Evolutionary conservation across 441 rosid genomes (phyloP), one percentile per base, ranked within the genome.

Genomic region (Pelargonium cotyledonis): DNA sequence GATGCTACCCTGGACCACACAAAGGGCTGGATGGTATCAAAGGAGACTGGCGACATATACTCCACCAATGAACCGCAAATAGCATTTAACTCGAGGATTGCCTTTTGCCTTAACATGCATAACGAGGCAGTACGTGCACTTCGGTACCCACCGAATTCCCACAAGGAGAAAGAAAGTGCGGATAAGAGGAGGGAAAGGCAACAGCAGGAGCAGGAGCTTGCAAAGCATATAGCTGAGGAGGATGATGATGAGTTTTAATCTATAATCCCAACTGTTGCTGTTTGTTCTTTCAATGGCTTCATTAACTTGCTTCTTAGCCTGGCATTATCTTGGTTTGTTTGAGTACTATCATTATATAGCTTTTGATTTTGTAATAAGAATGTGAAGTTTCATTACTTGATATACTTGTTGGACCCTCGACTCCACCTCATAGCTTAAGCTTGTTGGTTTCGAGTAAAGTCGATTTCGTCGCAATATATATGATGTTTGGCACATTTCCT

Each of bases 131-230:
- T 75, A 1, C 16, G 78, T 21, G 78, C 78, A 4, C 69, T 75
- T 49, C 71, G 75, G n/a, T 75, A 71, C 65, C 78, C 78, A 8
- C 78, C 75, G 0, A 75, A 75, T 44, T 66, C 78, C 31, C 78
- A 75, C 66, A 75, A 75, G 69, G 78, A 75, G 75, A 75, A 75
- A 70, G 78, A 75, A 64, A 71, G 78, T 18, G 78, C 78, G 14
- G 78, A 75, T 68, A 75, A 75, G 69, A 75, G 78, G 75, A 74
- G 78, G 0, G 78, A 75, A 68, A 75, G 78, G 71, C 75, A 75
- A 51, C 78, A 75, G 72, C 78, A 75, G 78, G 78, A 75, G 61
- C 78, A 75, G 38, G 78, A 75, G 38, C 78, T 75, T 23, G 78
- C 78, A 9, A 71, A 75, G 68, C 78, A 75, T 68, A 75, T 75